Base-by-base conservation (phyloP, 306 rosid species). In the Parietaria judaica region DNA sequence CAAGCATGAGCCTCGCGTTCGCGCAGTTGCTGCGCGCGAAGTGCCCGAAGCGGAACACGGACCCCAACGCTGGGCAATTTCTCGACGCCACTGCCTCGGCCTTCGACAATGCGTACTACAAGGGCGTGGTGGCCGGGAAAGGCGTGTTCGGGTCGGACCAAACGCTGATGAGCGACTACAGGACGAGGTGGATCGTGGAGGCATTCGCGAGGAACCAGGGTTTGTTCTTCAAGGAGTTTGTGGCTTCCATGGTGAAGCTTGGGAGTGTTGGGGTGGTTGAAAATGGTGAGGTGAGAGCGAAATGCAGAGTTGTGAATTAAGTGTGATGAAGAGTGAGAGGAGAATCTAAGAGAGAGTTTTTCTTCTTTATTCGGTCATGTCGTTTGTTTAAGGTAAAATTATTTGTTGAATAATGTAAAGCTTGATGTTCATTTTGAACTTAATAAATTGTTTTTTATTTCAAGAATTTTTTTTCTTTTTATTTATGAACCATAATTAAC, bases 71-170 rank as follows among this genome's bases (percentile, higher is more conserved):
- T 0, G 90, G 90, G 15, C 67, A 74, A 12, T 72, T 85, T 17
- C 45, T 84, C 70, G 95, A 86, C 66, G 79, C 86, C 7, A 86
- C 97, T 17, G 74, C 88, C 3, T 72, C 89, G n/a, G 73, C 71
- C 46, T 86, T 90, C 60, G 97, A 90, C 59, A 86, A 82, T 65
- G 76, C 82, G 14, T 86, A 84, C 51, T 84, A 73, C 77, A 86
- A 72, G 69, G 57, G 70, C 38, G 8, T 90, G 11, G 2, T 78
- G 73, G 79, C 55, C 4, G 78, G 83, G 3, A 78, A 75, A 62
- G 86, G 90, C 10, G 83, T 84, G 63, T 82, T 86, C 66, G 79
- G 75, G 43, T 78, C 90, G 1, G 97, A 90, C 56, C 95, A 86
- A 69, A 72, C 86, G 46, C 66, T 90, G 65, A 60, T 61, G 48